Evolutionary conservation across 2,329 filamentous ascomycete genomes (phyloP), one percentile per base, ranked within the genome.

Genomic region (Aspergillus sp.): DNA sequence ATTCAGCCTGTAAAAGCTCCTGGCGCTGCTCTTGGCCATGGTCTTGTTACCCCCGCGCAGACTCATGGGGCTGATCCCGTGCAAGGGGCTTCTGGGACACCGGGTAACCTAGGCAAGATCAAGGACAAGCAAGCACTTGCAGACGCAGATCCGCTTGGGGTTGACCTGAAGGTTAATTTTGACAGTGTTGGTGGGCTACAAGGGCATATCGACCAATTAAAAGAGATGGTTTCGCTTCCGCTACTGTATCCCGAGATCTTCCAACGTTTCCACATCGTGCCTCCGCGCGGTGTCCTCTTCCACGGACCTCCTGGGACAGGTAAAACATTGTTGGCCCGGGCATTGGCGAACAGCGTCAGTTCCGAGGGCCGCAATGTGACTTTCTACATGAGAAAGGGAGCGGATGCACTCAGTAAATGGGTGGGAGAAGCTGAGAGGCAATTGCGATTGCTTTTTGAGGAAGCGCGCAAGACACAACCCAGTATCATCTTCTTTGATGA

Each of bases 401-500:
- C 93, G 27, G 93, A 98, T 76, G 90, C 90, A 10, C 74, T 98
- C 52, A 96, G 90, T 68, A 98, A 98, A 70, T 98, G 93, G 93
- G 93, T 98, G 44, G 93, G 93, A 63, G 93, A 98, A 69, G 93
- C 94, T 7, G 93, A 98, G 70, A 85, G 91, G 68, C 93, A 98
- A 64, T 79, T 98, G 45, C 83, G 93, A 41, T 73, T 97, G 48
- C 77, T 98, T 4, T 98, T 98, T 54, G 93, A 97, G 59, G 93
- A 98, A 68, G 93, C 93, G 10, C 80, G 91, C 51, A 93, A 89
- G 65, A 97, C 86, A 1, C 93, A 98, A 61, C 93, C 93, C 0
- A 97, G 91, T 66, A 98, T 98, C 68, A 98, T 98, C 66, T 98
- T 98, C 73, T 97, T 98, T 58, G 93, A 98, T 65, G 93, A 98